Base-by-base conservation (phyloP, 1,139 yeast genomes). In the Blastobotrys buckinghamii region DNA sequence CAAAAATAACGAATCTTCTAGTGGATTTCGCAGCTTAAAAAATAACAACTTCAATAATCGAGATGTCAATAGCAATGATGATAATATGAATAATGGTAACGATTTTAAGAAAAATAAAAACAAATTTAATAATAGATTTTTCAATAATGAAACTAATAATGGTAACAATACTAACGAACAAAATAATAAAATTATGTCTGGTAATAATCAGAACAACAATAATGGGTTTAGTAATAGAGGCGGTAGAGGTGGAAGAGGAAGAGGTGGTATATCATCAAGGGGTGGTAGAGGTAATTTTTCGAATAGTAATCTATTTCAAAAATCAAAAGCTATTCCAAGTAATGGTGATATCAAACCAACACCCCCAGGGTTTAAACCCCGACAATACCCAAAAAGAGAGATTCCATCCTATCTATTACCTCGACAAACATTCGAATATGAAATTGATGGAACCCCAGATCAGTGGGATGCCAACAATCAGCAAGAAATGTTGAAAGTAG, bases 401-500 rank as follows among this genome's bases (percentile, higher is more conserved):
- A 35, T 41, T 4, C 53, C 53, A 5, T 35, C 33, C 3, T 50
- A 39, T 30, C 39, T 50, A 17, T 29, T 45, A 20, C 50, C 51
- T 1, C 38, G 47, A 15, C 53, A 48, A 36, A 45, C 40, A 15
- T 44, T 45, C 7, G 42, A 38, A 2, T 44, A 39, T 32, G 9
- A 8, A 10, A 32, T 40, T 5, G 40, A 48, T 6, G 37, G 33
- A 10, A 38, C 36, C 19, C 49, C 56, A 10, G 67, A 68, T 49
- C 48, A 53, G 5, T 81, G 85, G 85, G 87, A 81, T 55, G 56
- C 64, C n/a, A 60, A 67, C 13, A 82, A 81, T 55, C 87, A 81
- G 59, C 59, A 64, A 40, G 65, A 66, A 52, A 69, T 81, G 74
- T 51, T 63, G 2, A 58, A 66, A 29, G 56, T 77, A 45, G 87